Evolutionary conservation across 1,284 basidiomycete species (phyloP).

Genomic region (Cystobasidium sp.): DNA sequence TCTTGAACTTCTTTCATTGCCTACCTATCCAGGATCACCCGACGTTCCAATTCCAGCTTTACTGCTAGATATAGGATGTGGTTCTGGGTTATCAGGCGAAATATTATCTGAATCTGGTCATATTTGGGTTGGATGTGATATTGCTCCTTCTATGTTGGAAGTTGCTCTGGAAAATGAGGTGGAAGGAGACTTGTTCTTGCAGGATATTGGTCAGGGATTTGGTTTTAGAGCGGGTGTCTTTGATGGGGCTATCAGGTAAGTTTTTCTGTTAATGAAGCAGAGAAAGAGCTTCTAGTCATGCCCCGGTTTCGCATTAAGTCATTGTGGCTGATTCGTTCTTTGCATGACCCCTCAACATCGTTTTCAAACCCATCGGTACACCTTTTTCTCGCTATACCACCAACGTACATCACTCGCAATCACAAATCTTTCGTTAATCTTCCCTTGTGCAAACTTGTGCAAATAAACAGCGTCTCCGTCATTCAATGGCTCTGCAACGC

Average conservation of each 20-base stretch:
- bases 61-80: slow-evolving; percentile 95
- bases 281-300: neutral
- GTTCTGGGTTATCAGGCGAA: slow-evolving; percentile 96
- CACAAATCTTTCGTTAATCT: no score
- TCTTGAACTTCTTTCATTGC: slow-evolving; percentile 84
- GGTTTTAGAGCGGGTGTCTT: slow-evolving; percentile 93
- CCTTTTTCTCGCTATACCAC: neutral
- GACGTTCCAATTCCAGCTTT: slow-evolving; percentile 66
- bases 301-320: neutral
- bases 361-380: neutral
- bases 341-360: slow-evolving; percentile 31
- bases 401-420: no score
- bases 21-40: slow-evolving; percentile 58
- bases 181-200: slow-evolving; percentile 75
- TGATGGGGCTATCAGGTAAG: slow-evolving; percentile 93
- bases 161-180: slow-evolving; percentile 91
- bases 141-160: slow-evolving; percentile 93
- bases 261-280: neutral
- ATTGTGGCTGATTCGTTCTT: neutral
- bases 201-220: slow-evolving; percentile 60
- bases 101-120: slow-evolving; percentile 94
- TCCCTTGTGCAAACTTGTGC: no score
- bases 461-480: slow-evolving; percentile 78
- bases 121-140: slow-evolving; percentile 91
- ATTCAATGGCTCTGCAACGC: slow-evolving; percentile 99